These are phyloP conservation scores for Phytopythium boreale DNA, from an alignment of 352 stramenopile genomes.

Conservation along the genomic window DNA sequence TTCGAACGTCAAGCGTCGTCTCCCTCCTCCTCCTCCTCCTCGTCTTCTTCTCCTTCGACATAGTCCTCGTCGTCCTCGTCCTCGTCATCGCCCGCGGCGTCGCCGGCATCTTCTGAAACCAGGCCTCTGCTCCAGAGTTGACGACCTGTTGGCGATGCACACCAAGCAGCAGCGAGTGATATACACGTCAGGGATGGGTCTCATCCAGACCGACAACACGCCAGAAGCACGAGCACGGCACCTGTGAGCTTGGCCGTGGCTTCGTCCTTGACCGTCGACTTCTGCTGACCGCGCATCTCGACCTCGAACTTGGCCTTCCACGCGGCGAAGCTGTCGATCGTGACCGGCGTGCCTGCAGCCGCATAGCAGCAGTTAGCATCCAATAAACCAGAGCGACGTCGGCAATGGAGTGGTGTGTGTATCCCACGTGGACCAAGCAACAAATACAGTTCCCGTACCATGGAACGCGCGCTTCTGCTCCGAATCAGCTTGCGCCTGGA, in stretches of 20 bases:
- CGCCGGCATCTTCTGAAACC: conserved; percentile 60
- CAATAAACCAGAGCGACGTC: background rate
- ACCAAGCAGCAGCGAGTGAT: background rate
- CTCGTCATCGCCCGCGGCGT: conserved; percentile 17
- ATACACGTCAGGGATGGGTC: background rate
- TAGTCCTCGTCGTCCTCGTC: conserved; percentile 37
- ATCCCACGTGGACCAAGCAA: too few species aligned
- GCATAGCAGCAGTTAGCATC: background rate
- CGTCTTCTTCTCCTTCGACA: conserved; percentile 24
- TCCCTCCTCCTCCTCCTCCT: conserved; percentile 31
- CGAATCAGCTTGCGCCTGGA: conserved; percentile 23
- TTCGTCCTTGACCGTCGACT: conserved; percentile 62
- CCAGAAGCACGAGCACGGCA: conserved; percentile 6
- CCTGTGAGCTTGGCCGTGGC: conserved; percentile 73
- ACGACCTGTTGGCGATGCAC: conserved; percentile 25
- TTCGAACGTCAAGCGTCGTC: conserved; percentile 5
- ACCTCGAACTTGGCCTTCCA: conserved; percentile 73
- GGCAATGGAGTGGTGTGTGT: background rate
- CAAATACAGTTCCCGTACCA: conserved; percentile 11
- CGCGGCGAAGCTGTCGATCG: conserved; percentile 64
- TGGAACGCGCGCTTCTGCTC: conserved; percentile 32
- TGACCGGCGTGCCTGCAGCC: conserved; percentile 65
- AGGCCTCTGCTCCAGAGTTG: conserved; percentile 71
- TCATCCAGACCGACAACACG: background rate
- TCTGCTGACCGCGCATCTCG: conserved; percentile 51